Conservation (phyloP, 129 eudicot genomes). For the Flaveria linearis region DNA sequence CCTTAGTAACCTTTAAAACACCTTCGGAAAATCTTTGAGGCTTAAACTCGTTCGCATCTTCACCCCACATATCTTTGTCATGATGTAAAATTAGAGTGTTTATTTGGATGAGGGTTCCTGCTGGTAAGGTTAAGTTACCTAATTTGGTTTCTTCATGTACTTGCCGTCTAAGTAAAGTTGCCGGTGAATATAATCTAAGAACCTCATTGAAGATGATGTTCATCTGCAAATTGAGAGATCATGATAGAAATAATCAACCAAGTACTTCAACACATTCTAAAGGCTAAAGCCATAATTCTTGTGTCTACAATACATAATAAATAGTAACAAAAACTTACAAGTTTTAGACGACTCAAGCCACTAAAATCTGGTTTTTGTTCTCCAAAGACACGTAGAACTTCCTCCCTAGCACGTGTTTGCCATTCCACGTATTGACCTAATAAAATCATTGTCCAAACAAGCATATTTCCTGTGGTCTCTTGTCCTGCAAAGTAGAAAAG, state of each 20-base stretch:
- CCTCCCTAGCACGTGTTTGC: slow-evolving; percentile 41
- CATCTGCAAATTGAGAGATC: slow-evolving; percentile 9
- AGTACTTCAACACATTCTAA: background rate
- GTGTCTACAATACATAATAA: too few relatives aligned
- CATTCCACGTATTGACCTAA: slow-evolving; percentile 24
- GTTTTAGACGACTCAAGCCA: slow-evolving; percentile 33
- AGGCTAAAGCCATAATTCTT: too few relatives aligned
- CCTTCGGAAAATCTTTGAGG: too few relatives aligned
- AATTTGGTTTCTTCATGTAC: too few relatives aligned
- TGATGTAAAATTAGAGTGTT: too few relatives aligned
- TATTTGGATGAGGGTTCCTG: too few relatives aligned
- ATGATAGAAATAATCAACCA: background rate
- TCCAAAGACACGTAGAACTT: slow-evolving; percentile 29
- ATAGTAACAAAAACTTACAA: slow-evolving; percentile 17
- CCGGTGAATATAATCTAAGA: too few relatives aligned
- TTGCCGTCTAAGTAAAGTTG: too few relatives aligned
- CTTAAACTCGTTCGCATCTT: too few relatives aligned
- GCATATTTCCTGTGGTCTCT: slow-evolving; percentile 25
- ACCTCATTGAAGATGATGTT: background rate
- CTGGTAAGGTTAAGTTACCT: too few relatives aligned
- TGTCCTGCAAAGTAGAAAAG: slow-evolving; percentile 38
- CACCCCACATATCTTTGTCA: too few relatives aligned
- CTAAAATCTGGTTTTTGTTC: slow-evolving; percentile 21
- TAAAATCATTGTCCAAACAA: slow-evolving; percentile 42
- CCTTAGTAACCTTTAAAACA: too few relatives aligned